phyloP scores from a whole-genome alignment of 768 basidiomycete genomes.

The Boletus sensibilis region DNA sequence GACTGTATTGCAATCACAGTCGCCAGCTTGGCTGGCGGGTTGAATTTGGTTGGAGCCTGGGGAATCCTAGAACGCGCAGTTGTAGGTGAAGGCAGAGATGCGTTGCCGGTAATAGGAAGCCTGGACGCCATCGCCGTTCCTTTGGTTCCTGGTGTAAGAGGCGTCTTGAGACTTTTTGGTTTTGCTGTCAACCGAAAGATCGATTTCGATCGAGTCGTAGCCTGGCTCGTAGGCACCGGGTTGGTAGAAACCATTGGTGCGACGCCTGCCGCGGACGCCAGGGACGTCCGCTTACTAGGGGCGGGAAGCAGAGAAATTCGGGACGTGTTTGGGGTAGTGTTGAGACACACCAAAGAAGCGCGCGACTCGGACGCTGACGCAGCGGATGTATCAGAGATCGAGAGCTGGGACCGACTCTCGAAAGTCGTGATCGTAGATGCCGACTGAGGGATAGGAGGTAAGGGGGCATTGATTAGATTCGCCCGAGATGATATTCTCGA shows the following conservation, averaged over 20 bases:
- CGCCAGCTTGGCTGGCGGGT: constrained; percentile 31
- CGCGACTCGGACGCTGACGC: constrained; percentile 21
- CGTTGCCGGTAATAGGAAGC: constrained; percentile 10
- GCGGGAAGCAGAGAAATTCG: constrained; percentile 25
- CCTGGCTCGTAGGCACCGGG: neutral
- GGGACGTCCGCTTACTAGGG: constrained; percentile 27
- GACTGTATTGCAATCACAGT: constrained; percentile 29
- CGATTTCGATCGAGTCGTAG: constrained; percentile 24
- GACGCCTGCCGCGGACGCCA: constrained; percentile 25
- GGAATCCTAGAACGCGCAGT: constrained; percentile 20
- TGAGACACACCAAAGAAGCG: constrained; percentile 10
- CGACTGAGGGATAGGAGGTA: constrained; percentile 33
- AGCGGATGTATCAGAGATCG: constrained; percentile 10
- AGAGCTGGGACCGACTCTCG: constrained; percentile 21
- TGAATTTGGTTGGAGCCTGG: constrained; percentile 25
- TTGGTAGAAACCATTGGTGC: constrained; percentile 14
- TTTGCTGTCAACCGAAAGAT: constrained; percentile 31
- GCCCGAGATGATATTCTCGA: constrained; percentile 26
- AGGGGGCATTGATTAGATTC: neutral
- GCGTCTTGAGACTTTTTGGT: constrained; percentile 23
- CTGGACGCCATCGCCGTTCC: constrained; percentile 9
- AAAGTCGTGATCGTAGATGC: constrained; percentile 29
- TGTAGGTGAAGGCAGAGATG: constrained; percentile 4
- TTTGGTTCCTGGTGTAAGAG: constrained; percentile 1
- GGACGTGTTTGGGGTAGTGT: constrained; percentile 13